Conservation (phyloP, 179 eudicot species). For the Silene noctiflora region DNA sequence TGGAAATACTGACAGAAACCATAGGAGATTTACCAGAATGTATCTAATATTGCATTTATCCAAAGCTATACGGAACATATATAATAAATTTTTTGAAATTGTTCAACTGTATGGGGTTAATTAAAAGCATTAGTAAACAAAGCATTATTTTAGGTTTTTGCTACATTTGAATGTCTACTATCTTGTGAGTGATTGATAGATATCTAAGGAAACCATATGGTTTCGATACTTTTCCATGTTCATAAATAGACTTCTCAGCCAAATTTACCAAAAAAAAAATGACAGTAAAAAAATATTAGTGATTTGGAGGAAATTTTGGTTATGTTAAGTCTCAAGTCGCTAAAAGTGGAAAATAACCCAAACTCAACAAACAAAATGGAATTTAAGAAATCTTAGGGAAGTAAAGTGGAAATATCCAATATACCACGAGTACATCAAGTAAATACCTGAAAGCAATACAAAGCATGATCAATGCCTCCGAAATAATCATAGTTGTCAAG, state of each 20-base stretch:
- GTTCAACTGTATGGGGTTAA: not conserved
- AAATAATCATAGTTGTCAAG: conserved; percentile 60
- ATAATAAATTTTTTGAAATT: not conserved
- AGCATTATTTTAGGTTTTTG: not conserved
- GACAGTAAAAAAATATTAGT: not conserved
- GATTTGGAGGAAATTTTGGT: not conserved
- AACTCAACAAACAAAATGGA: not conserved
- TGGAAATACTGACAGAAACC: conserved; percentile 5
- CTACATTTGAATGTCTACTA: not conserved
- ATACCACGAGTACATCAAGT: not conserved
- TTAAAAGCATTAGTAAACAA: not conserved
- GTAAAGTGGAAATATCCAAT: not conserved
- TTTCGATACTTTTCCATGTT: not conserved
- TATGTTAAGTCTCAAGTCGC: not conserved
- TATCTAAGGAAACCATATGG: too few relatives aligned
- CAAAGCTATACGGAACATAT: conserved; percentile 1
- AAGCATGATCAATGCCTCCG: conserved; percentile 88
- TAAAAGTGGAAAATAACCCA: not conserved
- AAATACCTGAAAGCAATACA: conserved; percentile 87
- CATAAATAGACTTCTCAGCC: not conserved
- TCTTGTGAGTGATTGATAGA: not conserved
- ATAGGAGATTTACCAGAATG: not conserved
- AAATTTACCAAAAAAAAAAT: not conserved
- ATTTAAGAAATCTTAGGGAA: not conserved
- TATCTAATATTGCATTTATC: not conserved